A percentile compares a stretch with the other conserved stretches of the same genome.
These are phyloP conservation scores for Stromatinia cepivora DNA, from an alignment of 2,329 filamentous ascomycete genomes.

Conservation along the genomic window DNA sequence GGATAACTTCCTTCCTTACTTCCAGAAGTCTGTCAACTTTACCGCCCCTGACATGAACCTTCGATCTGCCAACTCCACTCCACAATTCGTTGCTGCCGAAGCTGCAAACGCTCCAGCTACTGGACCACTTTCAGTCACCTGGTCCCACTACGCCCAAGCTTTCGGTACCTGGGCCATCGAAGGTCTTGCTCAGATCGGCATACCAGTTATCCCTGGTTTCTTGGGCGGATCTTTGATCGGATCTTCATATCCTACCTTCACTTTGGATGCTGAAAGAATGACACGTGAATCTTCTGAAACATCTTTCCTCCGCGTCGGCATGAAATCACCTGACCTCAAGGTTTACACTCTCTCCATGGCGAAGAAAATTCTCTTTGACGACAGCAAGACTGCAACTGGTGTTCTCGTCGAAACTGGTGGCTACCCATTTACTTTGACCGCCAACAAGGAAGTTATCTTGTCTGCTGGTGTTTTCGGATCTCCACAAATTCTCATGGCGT, in stretches of 20 bases:
- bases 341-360: conserved; percentile 47
- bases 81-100: conserved; percentile 31
- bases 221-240: conserved; percentile 46
- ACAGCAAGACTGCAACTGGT: conserved; percentile 44
- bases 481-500: conserved; percentile 51
- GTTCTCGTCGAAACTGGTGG: conserved; percentile 40
- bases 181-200: conserved; percentile 44
- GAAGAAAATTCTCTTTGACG: conserved; percentile 48
- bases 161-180: conserved; percentile 35
- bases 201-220: conserved; percentile 41
- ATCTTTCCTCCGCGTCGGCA: conserved; percentile 38
- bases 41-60: conserved; percentile 16
- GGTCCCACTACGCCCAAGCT: conserved; percentile 44
- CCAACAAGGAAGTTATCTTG: conserved; percentile 42
- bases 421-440: conserved; percentile 20
- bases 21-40: conserved; percentile 35
- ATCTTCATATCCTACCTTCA: conserved; percentile 40
- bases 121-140: conserved; percentile 46
- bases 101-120: conserved; percentile 38
- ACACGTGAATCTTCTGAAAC: conserved; percentile 43
- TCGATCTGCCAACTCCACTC: conserved; percentile 37
- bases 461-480: conserved; percentile 51
- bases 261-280: conserved; percentile 37
- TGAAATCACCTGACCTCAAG: conserved; percentile 35
- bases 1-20: conserved; percentile 48